Evolutionary conservation across 2,329 filamentous ascomycete species (phyloP).

Genomic region (Sporothrix brasiliensis): DNA sequence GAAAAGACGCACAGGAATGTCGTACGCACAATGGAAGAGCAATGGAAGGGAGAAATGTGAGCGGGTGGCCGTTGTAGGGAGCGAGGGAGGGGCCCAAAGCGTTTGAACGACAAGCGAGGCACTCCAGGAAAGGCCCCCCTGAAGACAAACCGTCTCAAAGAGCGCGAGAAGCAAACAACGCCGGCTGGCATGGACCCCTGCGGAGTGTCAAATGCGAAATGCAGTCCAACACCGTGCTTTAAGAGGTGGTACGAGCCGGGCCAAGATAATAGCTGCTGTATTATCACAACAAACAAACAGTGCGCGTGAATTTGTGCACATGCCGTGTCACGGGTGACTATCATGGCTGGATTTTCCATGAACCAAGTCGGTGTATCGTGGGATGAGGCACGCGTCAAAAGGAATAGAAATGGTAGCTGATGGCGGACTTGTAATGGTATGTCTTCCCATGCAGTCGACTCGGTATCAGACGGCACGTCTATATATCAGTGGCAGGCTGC

Average conservation of each 20-base stretch:
- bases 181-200: neutral
- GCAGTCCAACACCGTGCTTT: constrained; percentile 17
- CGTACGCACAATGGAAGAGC: neutral
- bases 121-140: neutral
- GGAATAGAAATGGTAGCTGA: too few relatives aligned
- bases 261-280: constrained; percentile 10
- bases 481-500: too few relatives aligned
- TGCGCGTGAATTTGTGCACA: neutral
- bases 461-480: too few relatives aligned
- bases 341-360: too few relatives aligned
- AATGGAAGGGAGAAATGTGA: neutral
- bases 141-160: neutral
- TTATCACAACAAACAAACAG: constrained; percentile 29
- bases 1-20: neutral
- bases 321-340: neutral
- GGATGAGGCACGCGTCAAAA: too few relatives aligned
- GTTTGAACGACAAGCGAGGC: too few relatives aligned
- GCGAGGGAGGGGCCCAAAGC: neutral
- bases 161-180: constrained; percentile 11
- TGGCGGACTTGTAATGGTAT: too few relatives aligned
- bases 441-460: too few relatives aligned
- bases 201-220: neutral
- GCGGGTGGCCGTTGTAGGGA: neutral
- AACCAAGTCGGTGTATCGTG: too few relatives aligned
- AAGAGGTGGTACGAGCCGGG: constrained; percentile 13